Evolutionary conservation across 768 basidiomycete genomes (phyloP).

Genomic region (Lepiota venenata): DNA sequence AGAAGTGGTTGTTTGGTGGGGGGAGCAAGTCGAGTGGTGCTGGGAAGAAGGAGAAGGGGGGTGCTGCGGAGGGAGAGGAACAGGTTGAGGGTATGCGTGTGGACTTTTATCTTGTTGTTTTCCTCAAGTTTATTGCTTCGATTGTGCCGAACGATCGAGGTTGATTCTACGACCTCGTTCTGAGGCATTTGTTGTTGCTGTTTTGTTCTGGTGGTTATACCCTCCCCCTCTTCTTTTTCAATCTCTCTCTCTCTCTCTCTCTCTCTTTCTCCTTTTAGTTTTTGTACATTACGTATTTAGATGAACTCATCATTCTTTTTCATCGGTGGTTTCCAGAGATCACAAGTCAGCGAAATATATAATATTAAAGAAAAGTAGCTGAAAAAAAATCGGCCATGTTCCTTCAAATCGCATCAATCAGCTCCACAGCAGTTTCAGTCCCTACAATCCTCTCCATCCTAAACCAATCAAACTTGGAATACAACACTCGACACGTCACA

Average conservation of each 20-base stretch:
- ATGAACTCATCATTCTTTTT: no score
- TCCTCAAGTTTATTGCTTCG: slow-evolving; percentile 98
- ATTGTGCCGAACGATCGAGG: slow-evolving; percentile 99
- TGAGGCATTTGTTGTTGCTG: slow-evolving; percentile 21
- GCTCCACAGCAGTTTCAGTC: slow-evolving; percentile 40
- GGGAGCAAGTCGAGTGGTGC: slow-evolving; percentile 1
- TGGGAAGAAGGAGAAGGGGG: slow-evolving; percentile 6
- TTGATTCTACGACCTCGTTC: slow-evolving; percentile 85
- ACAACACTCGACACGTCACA: slow-evolving; percentile 77
- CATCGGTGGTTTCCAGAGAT: no score
- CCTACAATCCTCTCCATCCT: slow-evolving; percentile 82
- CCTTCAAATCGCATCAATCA: slow-evolving; percentile 30
- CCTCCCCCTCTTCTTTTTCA: background rate
- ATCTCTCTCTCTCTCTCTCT: no score
- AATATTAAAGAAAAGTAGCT: background rate
- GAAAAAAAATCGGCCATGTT: background rate
- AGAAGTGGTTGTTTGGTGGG: slow-evolving; percentile 77
- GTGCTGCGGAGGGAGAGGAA: slow-evolving; percentile 49
- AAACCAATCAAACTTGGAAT: slow-evolving; percentile 89
- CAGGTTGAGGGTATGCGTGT: slow-evolving; percentile 91
- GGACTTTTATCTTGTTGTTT: slow-evolving; percentile 96
- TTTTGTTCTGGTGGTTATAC: slow-evolving; percentile 9
- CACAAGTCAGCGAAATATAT: no score
- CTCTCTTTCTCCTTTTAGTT: no score
- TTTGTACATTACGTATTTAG: no score